Conservation (phyloP, 2,329 filamentous ascomycete genomes). For the Didymosphaeria variabile region DNA sequence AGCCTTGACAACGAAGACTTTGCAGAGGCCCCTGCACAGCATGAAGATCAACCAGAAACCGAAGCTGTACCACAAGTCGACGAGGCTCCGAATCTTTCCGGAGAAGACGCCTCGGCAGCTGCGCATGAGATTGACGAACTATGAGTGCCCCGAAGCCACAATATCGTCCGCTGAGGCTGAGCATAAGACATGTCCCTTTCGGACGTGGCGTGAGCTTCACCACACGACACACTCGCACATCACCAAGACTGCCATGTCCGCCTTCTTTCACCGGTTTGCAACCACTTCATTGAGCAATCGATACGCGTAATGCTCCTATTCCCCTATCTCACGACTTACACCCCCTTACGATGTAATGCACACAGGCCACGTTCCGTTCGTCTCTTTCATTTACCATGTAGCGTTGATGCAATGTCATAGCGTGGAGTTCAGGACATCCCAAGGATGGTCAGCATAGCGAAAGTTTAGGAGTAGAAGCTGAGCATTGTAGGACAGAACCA, state of each 20-base stretch:
- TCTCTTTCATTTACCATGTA: slow-evolving; percentile 9
- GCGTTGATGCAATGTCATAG: slow-evolving; percentile 14
- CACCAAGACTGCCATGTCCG: neutral
- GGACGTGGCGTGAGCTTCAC: neutral
- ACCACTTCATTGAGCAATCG: neutral
- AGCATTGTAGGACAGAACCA: neutral
- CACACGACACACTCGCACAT: neutral
- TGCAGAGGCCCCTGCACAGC: neutral
- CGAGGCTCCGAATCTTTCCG: neutral
- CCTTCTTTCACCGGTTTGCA: slow-evolving; percentile 4
- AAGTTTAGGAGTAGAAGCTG: neutral
- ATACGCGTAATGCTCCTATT: slow-evolving; percentile 4
- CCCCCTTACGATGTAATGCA: slow-evolving; percentile 14
- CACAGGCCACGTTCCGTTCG: slow-evolving; percentile 1
- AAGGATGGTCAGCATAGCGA: neutral
- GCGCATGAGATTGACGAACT: slow-evolving; percentile 10
- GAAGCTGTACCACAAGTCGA: neutral
- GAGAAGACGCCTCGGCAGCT: neutral
- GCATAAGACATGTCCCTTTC: neutral
- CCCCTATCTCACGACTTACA: slow-evolving; percentile 6
- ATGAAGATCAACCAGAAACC: neutral
- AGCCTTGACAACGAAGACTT: neutral
- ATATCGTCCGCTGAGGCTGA: slow-evolving; percentile 6
- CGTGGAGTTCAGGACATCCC: slow-evolving; percentile 3
- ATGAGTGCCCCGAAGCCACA: neutral